These are phyloP conservation scores for Carex littledalei DNA, from an alignment of 176 grass and related monocot species.

Conservation along the genomic window DNA sequence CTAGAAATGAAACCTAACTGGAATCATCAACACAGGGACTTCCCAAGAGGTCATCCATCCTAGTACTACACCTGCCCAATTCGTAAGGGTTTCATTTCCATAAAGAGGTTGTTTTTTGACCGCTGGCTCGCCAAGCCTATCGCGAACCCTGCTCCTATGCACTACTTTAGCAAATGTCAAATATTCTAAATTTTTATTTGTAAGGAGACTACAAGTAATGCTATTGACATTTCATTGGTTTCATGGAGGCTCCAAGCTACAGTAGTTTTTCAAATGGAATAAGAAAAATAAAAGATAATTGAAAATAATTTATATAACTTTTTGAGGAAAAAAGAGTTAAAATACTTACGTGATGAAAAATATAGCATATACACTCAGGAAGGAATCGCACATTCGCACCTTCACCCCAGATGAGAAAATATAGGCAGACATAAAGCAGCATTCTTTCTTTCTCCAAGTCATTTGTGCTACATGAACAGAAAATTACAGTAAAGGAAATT, in stretches of 20 bases:
- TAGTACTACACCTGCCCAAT: no score
- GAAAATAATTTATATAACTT: constrained; percentile 29
- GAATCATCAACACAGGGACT: no score
- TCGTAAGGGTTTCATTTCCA: no score
- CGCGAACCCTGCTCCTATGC: not conserved
- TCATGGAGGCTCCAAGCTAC: not conserved
- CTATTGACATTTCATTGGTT: constrained; percentile 11
- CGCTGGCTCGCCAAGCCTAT: no score
- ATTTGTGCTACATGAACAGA: constrained; percentile 41
- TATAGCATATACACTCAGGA: constrained; percentile 90
- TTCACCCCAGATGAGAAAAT: constrained; percentile 98
- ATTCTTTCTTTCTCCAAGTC: constrained; percentile 80
- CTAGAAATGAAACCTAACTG: no score
- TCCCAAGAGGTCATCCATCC: no score
- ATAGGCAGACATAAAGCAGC: constrained; percentile 81
- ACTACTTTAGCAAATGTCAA: not conserved
- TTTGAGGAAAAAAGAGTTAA: not conserved
- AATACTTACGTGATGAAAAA: constrained; percentile 91
- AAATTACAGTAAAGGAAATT: constrained; percentile 19
- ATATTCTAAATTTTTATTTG: not conserved
- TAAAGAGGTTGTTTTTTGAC: no score
- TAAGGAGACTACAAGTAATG: constrained; percentile 1
- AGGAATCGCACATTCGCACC: constrained; percentile 87
- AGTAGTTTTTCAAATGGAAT: not conserved
- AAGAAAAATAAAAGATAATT: constrained; percentile 17